Evolutionary conservation across 1,139 yeast species (phyloP).

Genomic region (Kluyveromyces sp.): DNA sequence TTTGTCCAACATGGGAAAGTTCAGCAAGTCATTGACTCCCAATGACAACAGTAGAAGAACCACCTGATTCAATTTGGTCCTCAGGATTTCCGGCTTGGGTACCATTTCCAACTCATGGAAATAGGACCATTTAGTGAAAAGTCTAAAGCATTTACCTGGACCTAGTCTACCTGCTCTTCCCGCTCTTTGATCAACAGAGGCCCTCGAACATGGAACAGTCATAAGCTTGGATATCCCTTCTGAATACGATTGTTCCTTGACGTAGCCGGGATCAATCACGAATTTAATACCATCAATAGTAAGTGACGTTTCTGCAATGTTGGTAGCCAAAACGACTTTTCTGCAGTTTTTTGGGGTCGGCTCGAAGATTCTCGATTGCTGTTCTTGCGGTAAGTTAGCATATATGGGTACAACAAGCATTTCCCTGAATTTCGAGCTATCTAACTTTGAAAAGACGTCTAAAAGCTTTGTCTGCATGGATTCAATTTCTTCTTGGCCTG

Average conservation of each 20-base stretch:
- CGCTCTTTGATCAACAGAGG: slow-evolving; percentile 94
- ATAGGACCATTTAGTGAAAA: slow-evolving; percentile 84
- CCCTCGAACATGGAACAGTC: slow-evolving; percentile 81
- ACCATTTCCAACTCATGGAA: slow-evolving; percentile 67
- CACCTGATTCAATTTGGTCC: slow-evolving; percentile 74
- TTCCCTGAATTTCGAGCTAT: slow-evolving; percentile 48
- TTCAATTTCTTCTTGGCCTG: slow-evolving; percentile 95
- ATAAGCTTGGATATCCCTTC: slow-evolving; percentile 87
- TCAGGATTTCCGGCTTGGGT: slow-evolving; percentile 81
- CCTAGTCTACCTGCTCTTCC: slow-evolving; percentile 98
- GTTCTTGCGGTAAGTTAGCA: slow-evolving; percentile 81
- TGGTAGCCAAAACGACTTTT: slow-evolving; percentile 91
- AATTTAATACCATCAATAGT: slow-evolving; percentile 86
- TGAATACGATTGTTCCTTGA: slow-evolving; percentile 72
- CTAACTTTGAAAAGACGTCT: slow-evolving; percentile 60
- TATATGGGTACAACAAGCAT: slow-evolving; percentile 81
- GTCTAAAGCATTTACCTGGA: slow-evolving; percentile 87
- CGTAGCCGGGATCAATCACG: slow-evolving; percentile 91
- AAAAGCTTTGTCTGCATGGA: slow-evolving; percentile 62
- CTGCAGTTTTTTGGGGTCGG: slow-evolving; percentile 75
- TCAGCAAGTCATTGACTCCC: slow-evolving; percentile 75
- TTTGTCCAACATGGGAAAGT: slow-evolving; percentile 81
- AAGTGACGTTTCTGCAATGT: slow-evolving; percentile 93
- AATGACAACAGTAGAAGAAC: slow-evolving; percentile 67
- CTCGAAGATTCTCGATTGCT: slow-evolving; percentile 73